These are phyloP conservation scores for Lichenothelia convexa DNA, from an alignment of 495 filamentous ascomycete species.

Conservation along the genomic window DNA sequence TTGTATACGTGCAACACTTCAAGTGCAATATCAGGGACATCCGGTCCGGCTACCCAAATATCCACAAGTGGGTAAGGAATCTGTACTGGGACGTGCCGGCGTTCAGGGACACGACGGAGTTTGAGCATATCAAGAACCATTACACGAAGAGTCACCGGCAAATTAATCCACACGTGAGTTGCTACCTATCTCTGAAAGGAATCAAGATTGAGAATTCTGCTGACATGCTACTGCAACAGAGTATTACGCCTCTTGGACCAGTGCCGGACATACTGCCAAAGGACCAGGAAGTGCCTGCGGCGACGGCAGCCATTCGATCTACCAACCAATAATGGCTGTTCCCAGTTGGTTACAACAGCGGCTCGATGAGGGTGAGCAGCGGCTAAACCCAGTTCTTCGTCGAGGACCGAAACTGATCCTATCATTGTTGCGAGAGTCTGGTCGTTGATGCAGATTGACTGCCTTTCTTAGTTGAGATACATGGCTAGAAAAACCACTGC, in stretches of 20 bases:
- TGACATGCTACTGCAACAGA: constrained; percentile 4
- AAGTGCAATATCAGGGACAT: constrained; percentile 83
- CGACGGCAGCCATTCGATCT: constrained; percentile 26
- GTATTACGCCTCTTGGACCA: constrained; percentile 48
- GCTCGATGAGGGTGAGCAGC: no score
- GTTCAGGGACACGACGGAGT: constrained; percentile 44
- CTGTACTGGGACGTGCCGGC: constrained; percentile 51
- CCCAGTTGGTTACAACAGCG: no score
- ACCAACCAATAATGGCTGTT: no score
- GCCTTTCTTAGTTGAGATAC: no score
- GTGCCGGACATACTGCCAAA: constrained; percentile 40
- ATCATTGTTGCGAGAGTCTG: no score
- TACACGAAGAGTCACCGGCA: constrained; percentile 55
- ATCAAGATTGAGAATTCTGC: no score
- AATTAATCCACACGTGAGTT: constrained; percentile 36
- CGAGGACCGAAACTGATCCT: no score
- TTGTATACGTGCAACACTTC: constrained; percentile 85
- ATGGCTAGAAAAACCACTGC: no score
- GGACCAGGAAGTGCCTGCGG: constrained; percentile 42
- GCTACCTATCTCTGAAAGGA: no score
- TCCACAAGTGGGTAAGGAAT: constrained; percentile 48
- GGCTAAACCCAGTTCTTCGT: no score
- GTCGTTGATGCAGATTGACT: no score
- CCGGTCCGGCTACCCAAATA: constrained; percentile 49
- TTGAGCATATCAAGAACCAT: constrained; percentile 55